Evolutionary conservation across 139 green algal genomes (phyloP).

Genomic region (Desmodesmus armatus): DNA sequence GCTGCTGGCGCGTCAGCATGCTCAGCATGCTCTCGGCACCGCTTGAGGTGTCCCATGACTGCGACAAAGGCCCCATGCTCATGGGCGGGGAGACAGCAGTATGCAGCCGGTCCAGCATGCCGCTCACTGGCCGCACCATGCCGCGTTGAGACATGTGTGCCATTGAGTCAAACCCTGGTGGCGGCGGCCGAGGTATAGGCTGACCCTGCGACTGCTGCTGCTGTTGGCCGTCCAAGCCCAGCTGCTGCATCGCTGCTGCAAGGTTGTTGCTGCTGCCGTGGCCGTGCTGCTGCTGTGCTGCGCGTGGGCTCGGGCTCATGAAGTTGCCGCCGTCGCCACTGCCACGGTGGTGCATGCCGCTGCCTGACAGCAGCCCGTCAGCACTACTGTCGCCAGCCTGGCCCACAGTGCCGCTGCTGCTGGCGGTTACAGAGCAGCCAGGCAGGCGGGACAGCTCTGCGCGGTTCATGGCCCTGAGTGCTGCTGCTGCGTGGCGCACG

Average conservation of each 20-base stretch:
- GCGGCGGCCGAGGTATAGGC: slow-evolving; percentile 21
- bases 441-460: slow-evolving; percentile 54
- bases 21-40: slow-evolving; percentile 10
- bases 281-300: slow-evolving; percentile 40
- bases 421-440: slow-evolving; percentile 1
- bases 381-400: slow-evolving; percentile 4
- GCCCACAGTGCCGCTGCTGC: slow-evolving; percentile 44
- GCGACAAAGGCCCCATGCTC: slow-evolving; percentile 20
- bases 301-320: neutral
- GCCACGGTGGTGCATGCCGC: neutral
- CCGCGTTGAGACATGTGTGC: slow-evolving; percentile 6
- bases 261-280: slow-evolving; percentile 34
- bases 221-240: slow-evolving; percentile 32
- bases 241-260: slow-evolving; percentile 40
- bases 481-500: slow-evolving; percentile 68
- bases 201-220: slow-evolving; percentile 35
- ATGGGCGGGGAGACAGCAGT: slow-evolving; percentile 28
- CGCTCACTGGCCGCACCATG: slow-evolving; percentile 44
- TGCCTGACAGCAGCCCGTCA: neutral
- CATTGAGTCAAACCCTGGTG: neutral
- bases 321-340: slow-evolving; percentile 8
- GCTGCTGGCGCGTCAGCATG: slow-evolving; percentile 41
- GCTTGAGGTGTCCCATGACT: slow-evolving; percentile 41
- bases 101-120: slow-evolving; percentile 36
- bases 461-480: slow-evolving; percentile 69